Percentiles rank a stretch among this genome's conserved stretches.
phyloP scores from a whole-genome alignment of 1,284 basidiomycete genomes.

The Cutaneotrichosporon cutaneum region DNA sequence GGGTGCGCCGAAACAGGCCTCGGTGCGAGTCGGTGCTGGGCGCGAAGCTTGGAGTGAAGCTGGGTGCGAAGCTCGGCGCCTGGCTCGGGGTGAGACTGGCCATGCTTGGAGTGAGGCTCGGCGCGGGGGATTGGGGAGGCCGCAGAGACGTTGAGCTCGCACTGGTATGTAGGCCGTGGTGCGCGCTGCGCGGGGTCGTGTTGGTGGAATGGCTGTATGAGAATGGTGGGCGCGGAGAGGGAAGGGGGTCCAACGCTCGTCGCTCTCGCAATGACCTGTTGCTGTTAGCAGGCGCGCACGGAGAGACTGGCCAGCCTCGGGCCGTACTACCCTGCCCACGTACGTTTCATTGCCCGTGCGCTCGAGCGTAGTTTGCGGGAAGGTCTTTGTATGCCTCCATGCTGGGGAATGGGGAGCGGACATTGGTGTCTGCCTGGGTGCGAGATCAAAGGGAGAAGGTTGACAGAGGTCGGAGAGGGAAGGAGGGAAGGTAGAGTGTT shows the following conservation, averaged over 20 bases:
- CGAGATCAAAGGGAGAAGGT: background rate
- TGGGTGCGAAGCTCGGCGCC: background rate
- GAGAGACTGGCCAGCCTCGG: background rate
- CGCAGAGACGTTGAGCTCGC: constrained; percentile 3
- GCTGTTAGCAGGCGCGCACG: background rate
- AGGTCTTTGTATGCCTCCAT: constrained; percentile 1
- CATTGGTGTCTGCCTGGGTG: background rate
- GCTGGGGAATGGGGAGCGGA: background rate
- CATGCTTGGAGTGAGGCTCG: constrained; percentile 1
- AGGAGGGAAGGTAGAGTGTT: background rate
- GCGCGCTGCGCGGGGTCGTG: background rate
- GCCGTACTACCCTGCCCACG: background rate
- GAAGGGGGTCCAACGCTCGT: background rate
- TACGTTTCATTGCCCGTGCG: constrained; percentile 5
- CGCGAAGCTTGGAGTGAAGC: background rate
- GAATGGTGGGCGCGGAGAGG: constrained; percentile 6
- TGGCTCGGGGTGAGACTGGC: background rate
- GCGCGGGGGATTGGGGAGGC: background rate
- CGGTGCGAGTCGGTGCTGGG: constrained; percentile 2
- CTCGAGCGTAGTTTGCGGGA: background rate
- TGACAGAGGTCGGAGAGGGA: background rate
- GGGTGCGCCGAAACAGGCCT: background rate
- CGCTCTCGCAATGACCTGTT: constrained; percentile 1
- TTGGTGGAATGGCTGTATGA: background rate
- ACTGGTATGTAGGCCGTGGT: background rate